Evolutionary conservation across 2,329 filamentous ascomycete genomes (phyloP).

Genomic region (Ascochyta koolunga): DNA sequence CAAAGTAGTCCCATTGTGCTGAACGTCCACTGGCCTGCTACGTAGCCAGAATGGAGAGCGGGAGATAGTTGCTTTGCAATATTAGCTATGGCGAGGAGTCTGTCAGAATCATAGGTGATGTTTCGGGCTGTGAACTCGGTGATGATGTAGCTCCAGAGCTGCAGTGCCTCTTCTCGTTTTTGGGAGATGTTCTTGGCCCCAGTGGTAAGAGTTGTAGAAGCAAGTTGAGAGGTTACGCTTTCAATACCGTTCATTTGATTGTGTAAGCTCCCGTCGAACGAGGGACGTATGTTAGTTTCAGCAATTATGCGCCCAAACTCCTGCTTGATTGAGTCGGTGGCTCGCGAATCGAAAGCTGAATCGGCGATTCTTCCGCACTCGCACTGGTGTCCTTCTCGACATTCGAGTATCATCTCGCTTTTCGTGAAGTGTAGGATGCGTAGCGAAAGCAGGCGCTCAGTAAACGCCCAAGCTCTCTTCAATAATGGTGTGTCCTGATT

Average conservation of each 20-base stretch:
- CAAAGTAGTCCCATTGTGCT: conserved; percentile 44
- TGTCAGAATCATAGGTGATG: conserved; percentile 42
- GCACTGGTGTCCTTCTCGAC: conserved; percentile 44
- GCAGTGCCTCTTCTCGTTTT: conserved; percentile 37
- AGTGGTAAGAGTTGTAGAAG: conserved; percentile 33
- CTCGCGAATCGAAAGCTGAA: conserved; percentile 36
- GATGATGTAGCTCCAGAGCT: conserved; percentile 45
- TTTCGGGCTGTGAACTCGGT: conserved; percentile 45
- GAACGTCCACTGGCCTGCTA: conserved; percentile 47
- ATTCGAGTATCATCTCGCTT: conserved; percentile 47
- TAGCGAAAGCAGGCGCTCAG: conserved; percentile 40
- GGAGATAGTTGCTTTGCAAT: conserved; percentile 38
- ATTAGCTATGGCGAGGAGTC: conserved; percentile 39
- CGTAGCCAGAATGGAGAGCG: conserved; percentile 39
- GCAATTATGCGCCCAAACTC: conserved; percentile 36
- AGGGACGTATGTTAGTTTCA: conserved; percentile 20
- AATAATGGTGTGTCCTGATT: conserved; percentile 41
- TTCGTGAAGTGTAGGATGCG: conserved; percentile 44
- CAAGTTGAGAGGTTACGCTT: conserved; percentile 38
- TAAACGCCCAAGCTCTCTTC: conserved; percentile 43
- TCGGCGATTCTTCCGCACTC: conserved; percentile 46
- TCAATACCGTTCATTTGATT: conserved; percentile 22
- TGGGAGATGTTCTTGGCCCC: conserved; percentile 21
- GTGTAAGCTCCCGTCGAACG: conserved; percentile 9
- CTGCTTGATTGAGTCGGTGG: conserved; percentile 44